These are phyloP conservation scores for Przewalskia tangutica DNA, from an alignment of 257 asterid genomes.

Conservation along the genomic window DNA sequence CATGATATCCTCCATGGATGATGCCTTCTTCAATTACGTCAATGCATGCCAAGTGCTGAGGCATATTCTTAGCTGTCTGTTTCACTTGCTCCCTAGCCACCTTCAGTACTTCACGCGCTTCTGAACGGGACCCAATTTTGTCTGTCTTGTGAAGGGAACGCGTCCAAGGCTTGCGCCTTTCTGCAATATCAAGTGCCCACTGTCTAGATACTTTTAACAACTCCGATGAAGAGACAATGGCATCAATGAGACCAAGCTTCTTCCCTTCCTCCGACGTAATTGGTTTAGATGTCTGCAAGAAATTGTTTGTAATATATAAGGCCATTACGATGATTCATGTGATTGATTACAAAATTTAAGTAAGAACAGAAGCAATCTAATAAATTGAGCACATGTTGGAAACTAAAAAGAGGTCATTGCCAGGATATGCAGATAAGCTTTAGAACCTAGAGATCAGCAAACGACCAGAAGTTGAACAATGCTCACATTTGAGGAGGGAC, in stretches of 20 bases:
- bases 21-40: slow-evolving; percentile 84
- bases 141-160: slow-evolving; percentile 78
- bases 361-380: not conserved
- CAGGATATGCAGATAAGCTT: not conserved
- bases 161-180: slow-evolving; percentile 68
- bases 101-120: slow-evolving; percentile 44
- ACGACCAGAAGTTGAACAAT: not conserved
- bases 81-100: slow-evolving; percentile 66
- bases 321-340: not conserved
- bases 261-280: slow-evolving; percentile 81
- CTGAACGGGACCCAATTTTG: slow-evolving; percentile 71
- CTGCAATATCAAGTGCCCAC: slow-evolving; percentile 85
- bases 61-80: slow-evolving; percentile 57
- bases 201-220: slow-evolving; percentile 58
- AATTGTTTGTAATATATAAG: not conserved
- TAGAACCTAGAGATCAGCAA: not conserved
- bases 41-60: slow-evolving; percentile 90
- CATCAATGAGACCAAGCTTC: slow-evolving; percentile 83
- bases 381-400: not conserved
- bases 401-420: not conserved
- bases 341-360: not conserved
- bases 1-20: slow-evolving; percentile 83
- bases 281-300: slow-evolving; percentile 56
- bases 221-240: slow-evolving; percentile 58
- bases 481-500: not conserved